Evolutionary conservation across 2,329 filamentous ascomycete genomes (phyloP).

Genomic region (Magnaporthiopsis rhizophila): DNA sequence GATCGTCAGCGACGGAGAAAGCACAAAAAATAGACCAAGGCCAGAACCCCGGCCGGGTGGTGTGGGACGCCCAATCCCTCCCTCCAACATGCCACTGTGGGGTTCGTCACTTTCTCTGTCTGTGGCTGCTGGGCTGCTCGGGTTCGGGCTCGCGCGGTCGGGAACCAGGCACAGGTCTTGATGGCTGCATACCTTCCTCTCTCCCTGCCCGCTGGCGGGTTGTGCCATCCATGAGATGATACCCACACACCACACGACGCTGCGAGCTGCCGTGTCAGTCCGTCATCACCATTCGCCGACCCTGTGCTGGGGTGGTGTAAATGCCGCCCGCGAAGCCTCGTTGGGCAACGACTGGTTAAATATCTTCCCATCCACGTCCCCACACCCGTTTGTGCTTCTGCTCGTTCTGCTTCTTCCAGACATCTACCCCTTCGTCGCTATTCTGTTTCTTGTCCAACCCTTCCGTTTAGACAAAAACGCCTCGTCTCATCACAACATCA

Average conservation of each 20-base stretch:
- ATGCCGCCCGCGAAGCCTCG: constrained; percentile 1
- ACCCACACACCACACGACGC: not conserved
- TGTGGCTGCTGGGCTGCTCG: not conserved
- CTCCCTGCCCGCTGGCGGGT: not conserved
- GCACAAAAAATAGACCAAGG: not conserved
- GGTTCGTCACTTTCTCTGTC: not conserved
- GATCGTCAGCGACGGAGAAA: not conserved
- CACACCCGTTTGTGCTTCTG: not conserved
- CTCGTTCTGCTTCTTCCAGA: not conserved
- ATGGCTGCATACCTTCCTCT: not conserved
- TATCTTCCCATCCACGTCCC: constrained; percentile 1
- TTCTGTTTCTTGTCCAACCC: not conserved
- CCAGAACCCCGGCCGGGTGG: not conserved
- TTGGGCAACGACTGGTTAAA: constrained; percentile 8
- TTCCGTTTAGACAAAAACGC: not conserved
- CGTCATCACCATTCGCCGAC: not conserved
- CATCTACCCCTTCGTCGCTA: not conserved
- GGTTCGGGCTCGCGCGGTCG: not conserved
- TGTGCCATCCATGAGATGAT: not conserved
- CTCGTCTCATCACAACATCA: not conserved
- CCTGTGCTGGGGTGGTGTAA: not conserved
- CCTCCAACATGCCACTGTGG: not conserved
- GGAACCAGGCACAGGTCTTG: not conserved
- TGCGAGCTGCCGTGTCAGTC: not conserved
- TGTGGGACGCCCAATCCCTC: not conserved